These are phyloP conservation scores for Musa acuminata DNA, from an alignment of 176 grass and related monocot species.

Conservation along the genomic window DNA sequence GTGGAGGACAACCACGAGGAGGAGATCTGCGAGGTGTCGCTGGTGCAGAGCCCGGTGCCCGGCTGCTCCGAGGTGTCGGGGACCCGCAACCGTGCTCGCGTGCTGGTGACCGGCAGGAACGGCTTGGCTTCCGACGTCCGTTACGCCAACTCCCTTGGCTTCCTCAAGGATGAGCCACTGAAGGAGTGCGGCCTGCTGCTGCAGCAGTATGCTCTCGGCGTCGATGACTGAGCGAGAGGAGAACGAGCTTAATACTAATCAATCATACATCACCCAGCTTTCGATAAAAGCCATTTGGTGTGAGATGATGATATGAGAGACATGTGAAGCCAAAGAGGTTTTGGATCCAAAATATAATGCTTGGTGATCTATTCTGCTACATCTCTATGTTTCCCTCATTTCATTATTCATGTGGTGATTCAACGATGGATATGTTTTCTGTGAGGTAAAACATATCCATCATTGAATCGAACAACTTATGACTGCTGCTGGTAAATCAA, in stretches of 20 bases:
- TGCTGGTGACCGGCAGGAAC: slow-evolving; percentile 25
- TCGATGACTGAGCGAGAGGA: slow-evolving; percentile 15
- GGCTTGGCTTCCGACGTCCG: slow-evolving; percentile 30
- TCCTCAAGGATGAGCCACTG: slow-evolving; percentile 49
- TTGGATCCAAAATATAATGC: too few species aligned
- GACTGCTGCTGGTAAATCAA: too few species aligned
- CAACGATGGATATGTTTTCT: too few species aligned
- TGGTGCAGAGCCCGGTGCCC: neutral
- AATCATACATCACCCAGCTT: too few species aligned
- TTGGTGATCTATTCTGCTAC: too few species aligned
- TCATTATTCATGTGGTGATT: too few species aligned
- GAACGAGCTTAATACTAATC: neutral
- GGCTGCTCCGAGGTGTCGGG: slow-evolving; percentile 1
- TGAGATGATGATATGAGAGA: too few species aligned
- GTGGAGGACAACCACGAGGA: slow-evolving; percentile 44
- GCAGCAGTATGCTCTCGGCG: slow-evolving; percentile 22
- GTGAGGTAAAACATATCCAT: too few species aligned
- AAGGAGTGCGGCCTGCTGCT: slow-evolving; percentile 42
- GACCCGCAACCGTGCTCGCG: slow-evolving; percentile 29
- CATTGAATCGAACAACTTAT: too few species aligned
- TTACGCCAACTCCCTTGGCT: slow-evolving; percentile 54
- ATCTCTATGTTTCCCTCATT: too few species aligned
- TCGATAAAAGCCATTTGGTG: too few species aligned
- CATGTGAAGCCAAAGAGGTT: too few species aligned
- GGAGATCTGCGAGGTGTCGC: slow-evolving; percentile 68